A percentile compares a stretch with the other conserved stretches of the same genome.
These are phyloP conservation scores for Talaromyces wortmannii DNA, from an alignment of 495 filamentous ascomycete genomes.

Conservation along the genomic window DNA sequence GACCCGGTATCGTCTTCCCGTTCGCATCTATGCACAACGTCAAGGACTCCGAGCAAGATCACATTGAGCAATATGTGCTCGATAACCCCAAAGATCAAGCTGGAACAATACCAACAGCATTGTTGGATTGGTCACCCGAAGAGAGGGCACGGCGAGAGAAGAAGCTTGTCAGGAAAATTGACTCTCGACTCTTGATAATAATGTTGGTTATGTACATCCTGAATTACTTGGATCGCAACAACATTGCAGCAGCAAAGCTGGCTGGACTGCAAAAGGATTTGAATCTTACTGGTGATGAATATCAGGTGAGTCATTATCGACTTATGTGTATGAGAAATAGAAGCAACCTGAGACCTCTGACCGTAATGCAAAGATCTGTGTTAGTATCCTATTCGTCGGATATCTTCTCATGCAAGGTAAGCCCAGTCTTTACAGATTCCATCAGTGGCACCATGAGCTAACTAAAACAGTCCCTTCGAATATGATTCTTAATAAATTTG, in stretches of 20 bases:
- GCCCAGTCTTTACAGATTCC: constrained; percentile 16
- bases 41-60: no score
- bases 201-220: background rate
- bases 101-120: no score
- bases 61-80: no score
- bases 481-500: constrained; percentile 39
- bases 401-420: constrained; percentile 47
- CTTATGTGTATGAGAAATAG: no score
- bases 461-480: constrained; percentile 26
- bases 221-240: background rate
- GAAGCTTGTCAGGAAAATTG: background rate
- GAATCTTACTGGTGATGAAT: background rate
- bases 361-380: background rate
- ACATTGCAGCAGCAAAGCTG: background rate
- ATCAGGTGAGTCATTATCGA: background rate
- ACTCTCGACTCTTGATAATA: background rate
- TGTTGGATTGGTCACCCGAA: no score
- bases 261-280: background rate
- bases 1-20: no score
- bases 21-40: no score
- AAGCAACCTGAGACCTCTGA: no score
- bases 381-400: constrained; percentile 57
- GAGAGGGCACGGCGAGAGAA: background rate
- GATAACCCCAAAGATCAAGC: no score
- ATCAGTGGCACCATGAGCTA: background rate